A percentile compares a stretch with the other conserved stretches of the same genome.
phyloP scores from a whole-genome alignment of 768 basidiomycete species.

The Candolleomyces aberdarensis region DNA sequence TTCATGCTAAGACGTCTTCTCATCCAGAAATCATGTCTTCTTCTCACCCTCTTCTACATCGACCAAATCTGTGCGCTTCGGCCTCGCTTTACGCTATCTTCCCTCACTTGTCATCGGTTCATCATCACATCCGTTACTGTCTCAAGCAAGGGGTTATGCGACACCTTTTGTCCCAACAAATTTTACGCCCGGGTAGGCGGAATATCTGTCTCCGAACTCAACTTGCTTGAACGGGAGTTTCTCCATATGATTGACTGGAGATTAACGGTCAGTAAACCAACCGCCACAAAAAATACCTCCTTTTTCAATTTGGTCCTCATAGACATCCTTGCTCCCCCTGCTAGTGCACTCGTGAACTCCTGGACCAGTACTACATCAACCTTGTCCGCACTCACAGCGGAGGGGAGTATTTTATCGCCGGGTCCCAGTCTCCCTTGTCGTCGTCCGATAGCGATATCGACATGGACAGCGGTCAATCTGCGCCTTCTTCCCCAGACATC shows the following conservation, averaged over 20 bases:
- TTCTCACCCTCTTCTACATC: slow-evolving; percentile 86
- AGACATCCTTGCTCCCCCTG: slow-evolving; percentile 23
- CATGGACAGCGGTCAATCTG: slow-evolving; percentile 46
- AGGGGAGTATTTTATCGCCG: slow-evolving; percentile 52
- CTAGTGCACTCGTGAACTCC: slow-evolving; percentile 86
- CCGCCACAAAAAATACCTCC: slow-evolving; percentile 13
- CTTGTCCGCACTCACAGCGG: slow-evolving; percentile 82
- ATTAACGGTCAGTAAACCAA: slow-evolving; percentile 69
- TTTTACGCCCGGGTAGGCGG: slow-evolving; percentile 97
- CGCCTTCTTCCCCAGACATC: slow-evolving; percentile 44
- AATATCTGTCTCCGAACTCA: slow-evolving; percentile 86
- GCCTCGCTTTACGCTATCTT: slow-evolving; percentile 89
- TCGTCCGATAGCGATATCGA: slow-evolving; percentile 56
- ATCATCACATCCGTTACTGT: slow-evolving; percentile 91
- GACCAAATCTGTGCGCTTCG: slow-evolving; percentile 88
- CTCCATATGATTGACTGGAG: slow-evolving; percentile 91
- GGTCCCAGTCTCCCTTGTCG: slow-evolving; percentile 34
- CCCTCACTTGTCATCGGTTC: slow-evolving; percentile 97
- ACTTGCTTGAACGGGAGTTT: slow-evolving; percentile 93
- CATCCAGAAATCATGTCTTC: slow-evolving; percentile 68
- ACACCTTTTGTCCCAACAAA: slow-evolving; percentile 91
- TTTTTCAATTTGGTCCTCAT: slow-evolving; percentile 22
- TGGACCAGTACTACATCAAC: slow-evolving; percentile 93
- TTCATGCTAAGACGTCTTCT: slow-evolving; percentile 4
- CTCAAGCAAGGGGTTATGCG: slow-evolving; percentile 92